Percentiles rank a stretch among this genome's conserved stretches.
These are phyloP conservation scores for Gossypium turneri DNA, from an alignment of 345 rosid genomes.

Conservation along the genomic window DNA sequence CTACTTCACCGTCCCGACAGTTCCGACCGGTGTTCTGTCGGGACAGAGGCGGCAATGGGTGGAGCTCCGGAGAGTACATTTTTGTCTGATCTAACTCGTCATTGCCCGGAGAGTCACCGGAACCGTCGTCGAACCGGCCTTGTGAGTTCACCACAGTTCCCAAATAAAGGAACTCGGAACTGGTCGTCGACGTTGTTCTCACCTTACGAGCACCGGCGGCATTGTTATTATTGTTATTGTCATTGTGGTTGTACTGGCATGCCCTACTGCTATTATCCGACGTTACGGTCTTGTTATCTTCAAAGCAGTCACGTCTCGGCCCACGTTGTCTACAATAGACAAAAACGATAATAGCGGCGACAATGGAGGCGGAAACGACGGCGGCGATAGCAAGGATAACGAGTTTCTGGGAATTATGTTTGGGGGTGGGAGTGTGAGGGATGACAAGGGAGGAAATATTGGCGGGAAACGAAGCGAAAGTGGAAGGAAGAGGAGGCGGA, in stretches of 20 bases:
- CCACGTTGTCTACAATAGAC: conserved; percentile 47
- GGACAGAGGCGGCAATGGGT: conserved; percentile 79
- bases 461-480: conserved; percentile 84
- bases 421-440: conserved; percentile 52
- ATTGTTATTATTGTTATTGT: conserved; percentile 8
- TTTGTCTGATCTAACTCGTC: conserved; percentile 44
- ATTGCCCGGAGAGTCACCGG: conserved; percentile 14
- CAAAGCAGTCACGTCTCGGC: conserved; percentile 16
- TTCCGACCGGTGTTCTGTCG: conserved; percentile 47
- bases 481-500: conserved; percentile 66
- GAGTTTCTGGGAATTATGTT: conserved; percentile 42
- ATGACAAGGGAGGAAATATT: conserved; percentile 84
- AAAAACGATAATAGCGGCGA: conserved; percentile 30
- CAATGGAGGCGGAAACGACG: conserved; percentile 41
- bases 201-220: conserved; percentile 33
- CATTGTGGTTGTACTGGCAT: conserved; percentile 17
- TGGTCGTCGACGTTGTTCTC: conserved; percentile 35
- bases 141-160: conserved; percentile 61
- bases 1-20: conserved; percentile 37
- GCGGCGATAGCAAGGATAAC: conserved; percentile 47
- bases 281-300: conserved; percentile 43
- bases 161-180: conserved; percentile 88
- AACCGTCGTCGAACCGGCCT: conserved; percentile 33
- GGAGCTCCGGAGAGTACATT: conserved; percentile 89
- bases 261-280: conserved; percentile 34